Conservation (phyloP, 2,329 filamentous ascomycete species). For the Didymella glomerata region DNA sequence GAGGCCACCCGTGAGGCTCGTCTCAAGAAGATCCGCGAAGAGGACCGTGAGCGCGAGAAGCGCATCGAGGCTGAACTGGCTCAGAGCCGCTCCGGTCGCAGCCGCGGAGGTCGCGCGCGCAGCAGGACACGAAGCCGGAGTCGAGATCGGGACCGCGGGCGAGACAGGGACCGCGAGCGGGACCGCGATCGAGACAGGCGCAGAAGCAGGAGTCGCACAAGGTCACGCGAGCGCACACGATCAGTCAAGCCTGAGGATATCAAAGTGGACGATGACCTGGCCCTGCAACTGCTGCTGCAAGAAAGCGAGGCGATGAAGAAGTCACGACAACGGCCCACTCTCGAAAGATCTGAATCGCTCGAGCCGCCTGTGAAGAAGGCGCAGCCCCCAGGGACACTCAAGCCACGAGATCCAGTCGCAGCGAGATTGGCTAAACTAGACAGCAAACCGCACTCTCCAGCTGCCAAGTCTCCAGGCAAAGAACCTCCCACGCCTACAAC, state of each 20-base stretch:
- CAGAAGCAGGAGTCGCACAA: slow-evolving; percentile 31
- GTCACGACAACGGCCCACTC: slow-evolving; percentile 45
- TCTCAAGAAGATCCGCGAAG: slow-evolving; percentile 50
- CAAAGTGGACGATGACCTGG: slow-evolving; percentile 51
- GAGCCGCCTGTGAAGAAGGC: slow-evolving; percentile 51
- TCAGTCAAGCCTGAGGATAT: slow-evolving; percentile 45
- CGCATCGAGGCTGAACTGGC: slow-evolving; percentile 61
- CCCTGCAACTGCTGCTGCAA: slow-evolving; percentile 46
- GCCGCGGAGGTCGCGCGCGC: slow-evolving; percentile 40
- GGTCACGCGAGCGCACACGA: slow-evolving; percentile 36
- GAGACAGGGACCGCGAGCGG: slow-evolving; percentile 40
- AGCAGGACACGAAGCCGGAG: slow-evolving; percentile 39
- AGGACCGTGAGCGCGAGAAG: slow-evolving; percentile 47
- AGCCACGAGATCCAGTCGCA: slow-evolving; percentile 45
- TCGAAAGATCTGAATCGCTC: slow-evolving; percentile 51
- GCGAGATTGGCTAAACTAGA: slow-evolving; percentile 43
- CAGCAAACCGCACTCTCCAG: slow-evolving; percentile 38
- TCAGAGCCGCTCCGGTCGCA: slow-evolving; percentile 56
- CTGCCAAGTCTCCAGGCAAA: slow-evolving; percentile 38
- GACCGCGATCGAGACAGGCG: slow-evolving; percentile 37
- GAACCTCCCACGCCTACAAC: slow-evolving; percentile 30
- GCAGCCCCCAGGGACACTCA: slow-evolving; percentile 47
- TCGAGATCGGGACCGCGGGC: slow-evolving; percentile 32
- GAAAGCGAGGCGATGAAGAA: slow-evolving; percentile 52
- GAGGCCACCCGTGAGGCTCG: slow-evolving; percentile 57